A percentile compares a stretch with the other conserved stretches of the same genome.
Conservation (phyloP, 768 basidiomycete genomes). For the Chalciporus sphaerocephalus region DNA sequence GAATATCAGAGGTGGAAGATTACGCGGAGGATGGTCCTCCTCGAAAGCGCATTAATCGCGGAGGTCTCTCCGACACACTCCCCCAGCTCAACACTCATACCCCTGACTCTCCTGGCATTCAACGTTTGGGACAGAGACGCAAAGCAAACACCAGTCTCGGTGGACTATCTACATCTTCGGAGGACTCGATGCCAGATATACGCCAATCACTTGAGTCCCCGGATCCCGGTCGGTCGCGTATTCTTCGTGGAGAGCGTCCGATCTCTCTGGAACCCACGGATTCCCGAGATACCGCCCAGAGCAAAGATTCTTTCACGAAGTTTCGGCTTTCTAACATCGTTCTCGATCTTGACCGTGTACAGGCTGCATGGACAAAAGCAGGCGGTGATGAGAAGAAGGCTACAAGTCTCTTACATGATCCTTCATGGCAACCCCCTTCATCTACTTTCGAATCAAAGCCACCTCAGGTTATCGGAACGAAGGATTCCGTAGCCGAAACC, state of each 20-base stretch:
- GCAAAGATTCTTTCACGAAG: constrained; percentile 40
- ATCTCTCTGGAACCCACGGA: constrained; percentile 30
- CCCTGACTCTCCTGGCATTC: constrained; percentile 58
- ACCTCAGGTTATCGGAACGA: constrained; percentile 3
- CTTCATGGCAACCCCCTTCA: constrained; percentile 45
- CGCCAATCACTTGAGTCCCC: constrained; percentile 39
- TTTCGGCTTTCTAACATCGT: constrained; percentile 63
- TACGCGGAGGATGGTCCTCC: constrained; percentile 57
- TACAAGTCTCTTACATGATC: constrained; percentile 53
- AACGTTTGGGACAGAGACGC: constrained; percentile 49
- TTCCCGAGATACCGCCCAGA: constrained; percentile 13
- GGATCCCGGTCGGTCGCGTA: constrained; percentile 41
- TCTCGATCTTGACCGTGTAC: constrained; percentile 36
- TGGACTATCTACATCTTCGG: constrained; percentile 56
- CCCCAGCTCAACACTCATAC: constrained; percentile 13
- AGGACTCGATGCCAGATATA: constrained; percentile 60
- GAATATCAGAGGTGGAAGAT: constrained; percentile 37
- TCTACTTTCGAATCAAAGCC: constrained; percentile 18
- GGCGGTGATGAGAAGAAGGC: constrained; percentile 60
- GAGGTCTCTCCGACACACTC: constrained; percentile 37
- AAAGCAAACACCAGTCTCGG: constrained; percentile 35
- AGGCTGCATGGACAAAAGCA: constrained; percentile 65
- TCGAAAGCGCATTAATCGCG: constrained; percentile 64
- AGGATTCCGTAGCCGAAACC: constrained; percentile 31
- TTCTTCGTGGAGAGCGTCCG: constrained; percentile 47